Evolutionary conservation across 2,329 filamentous ascomycete genomes (phyloP).

Genomic region (Orbilia brochopaga): DNA sequence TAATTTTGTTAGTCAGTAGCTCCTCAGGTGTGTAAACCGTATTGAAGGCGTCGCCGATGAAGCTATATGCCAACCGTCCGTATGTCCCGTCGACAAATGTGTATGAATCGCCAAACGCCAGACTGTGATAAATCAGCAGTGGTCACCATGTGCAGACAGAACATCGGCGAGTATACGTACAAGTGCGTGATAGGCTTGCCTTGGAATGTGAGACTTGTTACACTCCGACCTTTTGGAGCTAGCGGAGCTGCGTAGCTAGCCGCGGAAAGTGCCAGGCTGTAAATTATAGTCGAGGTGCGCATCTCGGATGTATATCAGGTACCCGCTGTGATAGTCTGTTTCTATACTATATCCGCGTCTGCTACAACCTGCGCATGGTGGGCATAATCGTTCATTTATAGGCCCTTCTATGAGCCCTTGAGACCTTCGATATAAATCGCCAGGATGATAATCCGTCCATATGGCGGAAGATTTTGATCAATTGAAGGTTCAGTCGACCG

Average conservation of each 20-base stretch:
- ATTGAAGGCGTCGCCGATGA: slow-evolving; percentile 31
- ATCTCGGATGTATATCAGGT: slow-evolving; percentile 6
- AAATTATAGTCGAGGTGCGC: slow-evolving; percentile 21
- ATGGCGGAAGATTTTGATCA: slow-evolving; percentile 30
- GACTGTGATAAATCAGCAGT: neutral
- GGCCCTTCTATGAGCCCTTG: neutral
- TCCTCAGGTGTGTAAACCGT: slow-evolving; percentile 28
- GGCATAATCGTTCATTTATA: slow-evolving; percentile 14
- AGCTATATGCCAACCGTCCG: slow-evolving; percentile 27
- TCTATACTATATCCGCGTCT: no score
- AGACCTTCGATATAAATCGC: neutral
- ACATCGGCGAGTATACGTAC: slow-evolving; percentile 3
- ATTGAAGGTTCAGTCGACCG: neutral
- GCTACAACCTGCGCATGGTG: no score
- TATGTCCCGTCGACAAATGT: slow-evolving; percentile 39
- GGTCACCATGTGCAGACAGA: neutral
- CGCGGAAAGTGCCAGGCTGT: slow-evolving; percentile 3
- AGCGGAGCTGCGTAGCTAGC: slow-evolving; percentile 18
- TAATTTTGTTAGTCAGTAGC: slow-evolving; percentile 22
- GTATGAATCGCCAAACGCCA: slow-evolving; percentile 44
- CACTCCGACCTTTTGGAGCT: slow-evolving; percentile 1
- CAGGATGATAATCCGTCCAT: slow-evolving; percentile 31
- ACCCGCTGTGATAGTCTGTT: no score
- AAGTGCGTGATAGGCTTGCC: slow-evolving; percentile 38
- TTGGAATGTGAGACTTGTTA: slow-evolving; percentile 15